Base-by-base conservation (phyloP, 1,284 basidiomycete species). In the Schizophyllum amplum region DNA sequence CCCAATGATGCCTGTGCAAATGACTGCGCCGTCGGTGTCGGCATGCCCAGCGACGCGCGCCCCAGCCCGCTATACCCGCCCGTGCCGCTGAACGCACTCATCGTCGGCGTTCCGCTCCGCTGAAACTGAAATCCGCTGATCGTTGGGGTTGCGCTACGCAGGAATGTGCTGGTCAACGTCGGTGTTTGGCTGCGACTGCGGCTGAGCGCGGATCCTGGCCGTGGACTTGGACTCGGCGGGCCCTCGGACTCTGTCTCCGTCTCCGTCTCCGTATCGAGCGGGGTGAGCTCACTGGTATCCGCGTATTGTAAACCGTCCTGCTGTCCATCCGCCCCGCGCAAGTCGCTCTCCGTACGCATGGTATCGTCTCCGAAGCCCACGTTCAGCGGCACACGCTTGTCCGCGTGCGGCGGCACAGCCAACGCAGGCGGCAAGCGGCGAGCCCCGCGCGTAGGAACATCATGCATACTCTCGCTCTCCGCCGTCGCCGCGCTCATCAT, bases 221-320 rank as follows among this genome's bases (percentile, higher is more conserved):
- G 77, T 4, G 88, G 87, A 52, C 80, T 85, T 1, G 88, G 88
- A 59, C 86, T 90, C 1, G 88, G 48, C 9, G 87, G 86, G 1
- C 77, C 80, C 51, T 86, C 80, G 1, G 77, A 78, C 46, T 79
- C 81, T 0, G 74, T 74, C 47, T 79, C 72, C 17, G 71, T 69
- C 56, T 68, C 72, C 2, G 69, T 66, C 42, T 77, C 74, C 52
- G 72, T 72, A 7, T 72, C 68, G 5, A 68, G 68, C 5, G 71
- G 68, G n/a, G 51, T 52, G 47, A 24, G 24, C 13, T 33, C n/a
- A 26, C 13, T 47, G 62, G n/a, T 56, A 54, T 61, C 51, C 20
- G 60, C n/a, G n/a, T 3, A 3, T 3, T 9, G 33, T 3, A 13
- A 42, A 17, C 33, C 4, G 7, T 9, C n/a, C n/a, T n/a, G 33